A percentile compares a stretch with the other conserved stretches of the same genome.
phyloP scores from a whole-genome alignment of 1,284 basidiomycete species.

The Heterobasidion occidentale region DNA sequence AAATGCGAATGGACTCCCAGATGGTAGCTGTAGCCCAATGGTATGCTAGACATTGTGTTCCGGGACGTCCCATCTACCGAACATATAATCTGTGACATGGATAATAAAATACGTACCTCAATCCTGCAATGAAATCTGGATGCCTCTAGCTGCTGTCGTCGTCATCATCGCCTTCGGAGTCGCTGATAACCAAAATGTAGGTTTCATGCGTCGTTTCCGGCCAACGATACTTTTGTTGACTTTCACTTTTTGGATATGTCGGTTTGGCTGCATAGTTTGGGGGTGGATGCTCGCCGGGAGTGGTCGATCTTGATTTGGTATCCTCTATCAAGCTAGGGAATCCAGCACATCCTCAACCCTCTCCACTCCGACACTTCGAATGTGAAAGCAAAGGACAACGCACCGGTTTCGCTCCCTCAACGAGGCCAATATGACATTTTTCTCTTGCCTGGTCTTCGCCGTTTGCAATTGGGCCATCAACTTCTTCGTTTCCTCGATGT shows the following conservation, averaged over 20 bases:
- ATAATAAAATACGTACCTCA: not conserved
- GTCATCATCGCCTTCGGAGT: constrained; percentile 6
- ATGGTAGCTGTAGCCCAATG: not conserved
- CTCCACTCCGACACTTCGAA: not conserved
- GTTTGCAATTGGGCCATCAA: constrained; percentile 14
- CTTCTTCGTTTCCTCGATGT: constrained; percentile 14
- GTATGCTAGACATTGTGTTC: not conserved
- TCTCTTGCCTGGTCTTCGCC: constrained; percentile 11
- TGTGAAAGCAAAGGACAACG: constrained; percentile 4
- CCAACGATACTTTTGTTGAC: constrained; percentile 4
- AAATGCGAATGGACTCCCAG: not conserved
- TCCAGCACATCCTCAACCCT: not conserved
- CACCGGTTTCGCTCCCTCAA: constrained; percentile 16
- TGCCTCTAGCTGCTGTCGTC: not conserved
- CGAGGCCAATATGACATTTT: constrained; percentile 6
- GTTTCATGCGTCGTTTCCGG: constrained; percentile 7
- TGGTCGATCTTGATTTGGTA: not conserved
- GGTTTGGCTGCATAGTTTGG: not conserved
- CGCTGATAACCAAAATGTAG: constrained; percentile 8
- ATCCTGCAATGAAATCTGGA: not conserved
- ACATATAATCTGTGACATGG: not conserved
- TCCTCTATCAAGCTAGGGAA: not conserved
- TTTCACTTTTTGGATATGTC: not conserved
- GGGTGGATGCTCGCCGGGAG: not conserved
- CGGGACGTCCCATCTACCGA: not conserved